Evolutionary conservation across 2,329 filamentous ascomycete species (phyloP).

Genomic region (Lachnellula hyalina): DNA sequence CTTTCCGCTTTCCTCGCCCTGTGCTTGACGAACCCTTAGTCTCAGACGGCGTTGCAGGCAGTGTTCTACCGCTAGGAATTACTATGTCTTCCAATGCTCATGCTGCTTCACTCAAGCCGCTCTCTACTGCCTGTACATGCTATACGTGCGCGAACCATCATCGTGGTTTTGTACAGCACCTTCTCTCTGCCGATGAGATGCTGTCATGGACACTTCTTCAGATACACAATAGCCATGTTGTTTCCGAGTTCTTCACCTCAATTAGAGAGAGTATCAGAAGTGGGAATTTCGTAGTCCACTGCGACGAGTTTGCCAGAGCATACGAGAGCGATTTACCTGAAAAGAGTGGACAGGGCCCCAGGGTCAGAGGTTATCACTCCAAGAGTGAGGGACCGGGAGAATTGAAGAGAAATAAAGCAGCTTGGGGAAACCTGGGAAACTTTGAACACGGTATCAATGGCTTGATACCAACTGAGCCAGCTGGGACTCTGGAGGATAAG

Average conservation of each 20-base stretch:
- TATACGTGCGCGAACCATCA: constrained; percentile 82
- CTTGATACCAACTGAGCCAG: constrained; percentile 46
- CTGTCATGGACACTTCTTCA: constrained; percentile 90
- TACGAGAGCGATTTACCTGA: constrained; percentile 71
- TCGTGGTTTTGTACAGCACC: constrained; percentile 79
- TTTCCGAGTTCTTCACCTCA: constrained; percentile 67
- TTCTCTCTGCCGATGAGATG: constrained; percentile 91
- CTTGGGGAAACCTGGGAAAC: constrained; percentile 54
- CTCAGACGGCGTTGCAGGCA: constrained; percentile 10
- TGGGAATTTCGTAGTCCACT: constrained; percentile 52
- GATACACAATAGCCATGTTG: constrained; percentile 77
- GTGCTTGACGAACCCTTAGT: constrained; percentile 8
- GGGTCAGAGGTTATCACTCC: constrained; percentile 77
- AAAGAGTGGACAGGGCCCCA: constrained; percentile 71
- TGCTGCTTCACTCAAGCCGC: constrained; percentile 55
- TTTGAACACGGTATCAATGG: constrained; percentile 28
- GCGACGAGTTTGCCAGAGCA: constrained; percentile 37
- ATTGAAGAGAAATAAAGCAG: constrained; percentile 61
- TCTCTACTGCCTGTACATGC: constrained; percentile 64
- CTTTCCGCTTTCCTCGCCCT: constrained; percentile 65
- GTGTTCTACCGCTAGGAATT: constrained; percentile 55
- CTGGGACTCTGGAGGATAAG: constrained; percentile 47
- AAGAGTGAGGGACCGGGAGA: constrained; percentile 59
- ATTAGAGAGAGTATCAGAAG: constrained; percentile 60
- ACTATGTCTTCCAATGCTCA: constrained; percentile 70